These are phyloP conservation scores for Cladorrhinum sp. DNA, from an alignment of 2,329 filamentous ascomycete species.

Conservation along the genomic window DNA sequence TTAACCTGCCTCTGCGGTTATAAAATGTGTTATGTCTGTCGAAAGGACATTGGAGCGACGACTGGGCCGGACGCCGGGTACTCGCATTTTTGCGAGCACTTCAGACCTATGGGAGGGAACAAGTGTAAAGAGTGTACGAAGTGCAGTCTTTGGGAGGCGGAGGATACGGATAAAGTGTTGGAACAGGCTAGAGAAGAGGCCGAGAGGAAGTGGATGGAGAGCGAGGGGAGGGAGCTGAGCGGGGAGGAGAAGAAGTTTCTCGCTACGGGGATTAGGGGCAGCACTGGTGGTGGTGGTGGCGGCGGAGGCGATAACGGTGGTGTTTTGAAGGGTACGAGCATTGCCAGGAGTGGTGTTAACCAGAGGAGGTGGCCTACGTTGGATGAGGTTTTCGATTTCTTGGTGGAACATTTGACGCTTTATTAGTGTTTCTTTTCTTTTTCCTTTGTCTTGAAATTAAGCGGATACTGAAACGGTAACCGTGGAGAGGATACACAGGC, in stretches of 20 bases:
- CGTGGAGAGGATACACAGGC: too few species aligned
- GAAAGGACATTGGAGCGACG: conserved; percentile 60
- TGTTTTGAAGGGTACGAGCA: background rate
- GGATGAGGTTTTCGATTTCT: conserved; percentile 38
- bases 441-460: too few species aligned
- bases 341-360: too few species aligned
- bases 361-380: conserved; percentile 6
- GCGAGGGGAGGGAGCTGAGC: conserved; percentile 58
- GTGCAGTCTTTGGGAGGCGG: conserved; percentile 76
- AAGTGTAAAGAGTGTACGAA: conserved; percentile 75
- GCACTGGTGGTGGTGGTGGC: conserved; percentile 26
- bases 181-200: conserved; percentile 67
- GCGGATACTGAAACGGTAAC: too few species aligned
- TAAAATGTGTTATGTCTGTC: conserved; percentile 96
- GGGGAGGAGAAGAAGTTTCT: conserved; percentile 55
- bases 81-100: conserved; percentile 93
- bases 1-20: conserved; percentile 94
- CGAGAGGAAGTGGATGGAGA: conserved; percentile 67
- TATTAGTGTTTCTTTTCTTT: background rate
- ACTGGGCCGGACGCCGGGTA: conserved; percentile 67
- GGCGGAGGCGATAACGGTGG: background rate
- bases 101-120: conserved; percentile 69
- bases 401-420: conserved; percentile 43
- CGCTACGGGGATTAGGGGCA: conserved; percentile 43
- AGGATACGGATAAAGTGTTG: conserved; percentile 68